phyloP scores from a whole-genome alignment of 1,284 basidiomycete genomes.

The Moesziomyces aphidis region DNA sequence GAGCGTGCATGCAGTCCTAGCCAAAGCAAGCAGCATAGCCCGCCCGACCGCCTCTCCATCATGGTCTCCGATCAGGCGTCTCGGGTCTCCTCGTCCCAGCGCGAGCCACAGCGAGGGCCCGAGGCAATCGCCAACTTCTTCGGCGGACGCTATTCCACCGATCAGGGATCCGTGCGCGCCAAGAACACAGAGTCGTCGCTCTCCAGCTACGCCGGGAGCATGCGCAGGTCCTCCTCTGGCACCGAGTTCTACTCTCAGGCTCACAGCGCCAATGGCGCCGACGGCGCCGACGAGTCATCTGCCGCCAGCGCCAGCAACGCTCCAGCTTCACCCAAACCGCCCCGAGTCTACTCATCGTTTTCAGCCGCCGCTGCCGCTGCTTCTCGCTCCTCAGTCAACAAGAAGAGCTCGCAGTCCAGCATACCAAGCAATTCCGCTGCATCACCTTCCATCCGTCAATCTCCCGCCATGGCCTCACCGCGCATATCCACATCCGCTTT shows the following conservation, averaged over 20 bases:
- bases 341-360: slow-evolving; percentile 39
- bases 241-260: slow-evolving; percentile 34
- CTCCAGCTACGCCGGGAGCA: slow-evolving; percentile 32
- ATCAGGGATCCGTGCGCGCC: slow-evolving; percentile 18
- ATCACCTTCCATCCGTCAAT: slow-evolving; percentile 25
- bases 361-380: slow-evolving; percentile 43
- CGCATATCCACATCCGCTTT: slow-evolving; percentile 8
- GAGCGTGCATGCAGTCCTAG: slow-evolving; percentile 3
- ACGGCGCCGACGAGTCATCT: slow-evolving; percentile 6
- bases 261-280: slow-evolving; percentile 22
- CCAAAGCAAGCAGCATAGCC: not conserved
- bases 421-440: slow-evolving; percentile 13
- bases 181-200: slow-evolving; percentile 23
- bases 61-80: slow-evolving; percentile 19
- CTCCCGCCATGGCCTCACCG: slow-evolving; percentile 31
- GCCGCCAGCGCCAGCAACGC: not conserved
- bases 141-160: slow-evolving; percentile 32
- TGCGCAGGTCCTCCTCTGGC: slow-evolving; percentile 33
- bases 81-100: slow-evolving; percentile 18
- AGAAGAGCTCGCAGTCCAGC: slow-evolving; percentile 21
- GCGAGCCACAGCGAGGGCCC: slow-evolving; percentile 37
- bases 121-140: slow-evolving; percentile 48
- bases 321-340: slow-evolving; percentile 11
- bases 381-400: slow-evolving; percentile 41
- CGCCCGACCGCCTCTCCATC: not conserved